These are phyloP conservation scores for Pseudocercospora ulei DNA, from an alignment of 2,329 filamentous ascomycete genomes.

Conservation along the genomic window DNA sequence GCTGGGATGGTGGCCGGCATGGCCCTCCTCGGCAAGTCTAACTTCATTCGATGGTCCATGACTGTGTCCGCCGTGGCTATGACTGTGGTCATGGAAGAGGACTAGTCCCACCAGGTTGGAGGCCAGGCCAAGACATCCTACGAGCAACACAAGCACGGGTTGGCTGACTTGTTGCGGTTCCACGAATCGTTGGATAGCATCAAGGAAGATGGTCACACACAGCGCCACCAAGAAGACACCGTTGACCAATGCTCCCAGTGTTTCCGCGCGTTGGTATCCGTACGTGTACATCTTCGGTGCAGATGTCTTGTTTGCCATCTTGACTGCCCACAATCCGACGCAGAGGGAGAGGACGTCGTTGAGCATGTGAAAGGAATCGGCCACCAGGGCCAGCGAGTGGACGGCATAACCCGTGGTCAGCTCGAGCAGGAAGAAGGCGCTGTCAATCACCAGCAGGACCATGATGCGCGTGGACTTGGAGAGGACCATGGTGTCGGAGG, in stretches of 20 bases:
- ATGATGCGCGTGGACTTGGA: slow-evolving; percentile 88
- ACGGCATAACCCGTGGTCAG: slow-evolving; percentile 75
- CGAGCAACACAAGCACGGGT: slow-evolving; percentile 76
- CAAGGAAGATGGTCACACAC: slow-evolving; percentile 90
- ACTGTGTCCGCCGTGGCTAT: slow-evolving; percentile 58
- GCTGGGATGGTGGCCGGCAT: slow-evolving; percentile 43
- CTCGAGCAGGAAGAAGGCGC: slow-evolving; percentile 82
- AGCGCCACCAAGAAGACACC: slow-evolving; percentile 95
- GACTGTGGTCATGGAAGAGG: slow-evolving; percentile 86
- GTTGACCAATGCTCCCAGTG: slow-evolving; percentile 89
- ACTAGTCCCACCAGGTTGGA: slow-evolving; percentile 85
- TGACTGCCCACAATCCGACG: slow-evolving; percentile 92
- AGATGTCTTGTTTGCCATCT: slow-evolving; percentile 68
- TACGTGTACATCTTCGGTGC: slow-evolving; percentile 75
- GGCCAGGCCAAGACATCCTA: slow-evolving; percentile 72
- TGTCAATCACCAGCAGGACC: slow-evolving; percentile 85
- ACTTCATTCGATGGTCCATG: slow-evolving; percentile 40
- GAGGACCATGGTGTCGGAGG: slow-evolving; percentile 56
- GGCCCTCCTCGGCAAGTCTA: slow-evolving; percentile 45
- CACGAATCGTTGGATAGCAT: slow-evolving; percentile 83
- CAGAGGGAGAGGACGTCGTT: slow-evolving; percentile 94
- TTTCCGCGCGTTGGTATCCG: slow-evolving; percentile 95
- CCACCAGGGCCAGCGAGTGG: slow-evolving; percentile 83
- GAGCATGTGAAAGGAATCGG: slow-evolving; percentile 98
- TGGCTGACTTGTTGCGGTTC: slow-evolving; percentile 81